Conservation (phyloP, 2,329 filamentous ascomycete species). For the Ophiostoma perfectum region DNA sequence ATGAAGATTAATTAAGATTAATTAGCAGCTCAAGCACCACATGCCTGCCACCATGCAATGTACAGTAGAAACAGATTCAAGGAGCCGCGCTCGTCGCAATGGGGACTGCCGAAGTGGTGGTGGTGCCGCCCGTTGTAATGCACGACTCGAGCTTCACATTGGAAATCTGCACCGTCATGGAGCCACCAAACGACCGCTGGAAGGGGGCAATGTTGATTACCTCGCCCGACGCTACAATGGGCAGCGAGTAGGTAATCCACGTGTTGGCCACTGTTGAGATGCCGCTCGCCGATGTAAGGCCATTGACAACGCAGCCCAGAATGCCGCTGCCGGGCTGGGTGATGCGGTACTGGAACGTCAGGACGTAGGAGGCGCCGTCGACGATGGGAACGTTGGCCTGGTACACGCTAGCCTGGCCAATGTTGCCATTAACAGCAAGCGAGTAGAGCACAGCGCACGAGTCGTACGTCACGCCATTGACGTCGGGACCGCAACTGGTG, state of each 20-base stretch:
- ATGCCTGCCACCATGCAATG: too few relatives aligned
- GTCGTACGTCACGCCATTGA: neutral
- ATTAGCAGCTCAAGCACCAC: too few relatives aligned
- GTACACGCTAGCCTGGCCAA: neutral
- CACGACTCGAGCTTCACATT: conserved; percentile 13
- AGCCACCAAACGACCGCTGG: neutral
- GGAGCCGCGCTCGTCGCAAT: neutral
- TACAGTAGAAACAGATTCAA: too few relatives aligned
- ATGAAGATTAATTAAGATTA: neutral
- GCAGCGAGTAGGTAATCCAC: neutral
- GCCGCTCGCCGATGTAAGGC: neutral
- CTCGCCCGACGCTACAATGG: neutral
- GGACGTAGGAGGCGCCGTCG: neutral
- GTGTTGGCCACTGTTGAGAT: neutral
- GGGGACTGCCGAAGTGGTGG: neutral
- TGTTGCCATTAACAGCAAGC: neutral
- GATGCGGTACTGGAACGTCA: conserved; percentile 3
- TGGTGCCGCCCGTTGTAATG: neutral
- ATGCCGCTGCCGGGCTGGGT: conserved; percentile 7
- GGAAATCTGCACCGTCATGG: conserved; percentile 10
- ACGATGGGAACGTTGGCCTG: neutral
- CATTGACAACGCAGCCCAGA: conserved; percentile 2
- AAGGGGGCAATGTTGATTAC: neutral
- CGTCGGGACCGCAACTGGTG: neutral
- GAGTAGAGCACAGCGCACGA: neutral